Evolutionary conservation across 1,284 basidiomycete genomes (phyloP), one percentile per base, ranked within the genome.

Genomic region (Meira miltonrushii): DNA sequence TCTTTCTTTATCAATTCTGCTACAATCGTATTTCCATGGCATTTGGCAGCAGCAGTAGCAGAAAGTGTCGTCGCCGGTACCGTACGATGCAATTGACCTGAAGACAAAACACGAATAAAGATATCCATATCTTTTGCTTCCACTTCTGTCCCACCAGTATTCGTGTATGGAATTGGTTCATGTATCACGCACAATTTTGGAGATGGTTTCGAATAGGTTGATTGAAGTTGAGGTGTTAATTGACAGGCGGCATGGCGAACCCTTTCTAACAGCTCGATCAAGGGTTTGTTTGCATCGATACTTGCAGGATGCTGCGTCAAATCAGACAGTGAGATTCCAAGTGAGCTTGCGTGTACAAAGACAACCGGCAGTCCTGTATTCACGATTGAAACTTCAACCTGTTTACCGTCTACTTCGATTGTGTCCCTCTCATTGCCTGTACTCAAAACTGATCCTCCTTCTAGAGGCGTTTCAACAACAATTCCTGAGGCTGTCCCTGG

Each of bases 181-280:
- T 67, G 66, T 19, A 78, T 62, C 43, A 78, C 64, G 64, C 73
- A 74, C 54, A 78, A 69, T 53, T 78, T 78, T 13, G 75, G 75
- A 15, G 71, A 69, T 2, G 71, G 66, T 0, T 69, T 64, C 39
- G 63, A 64, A 21, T 72, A 60, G 8, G 54, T 64, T 3, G 55
- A 46, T 2, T 25, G 15, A 6, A 74, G 59, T 8, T 28, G 55
- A 0, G 68, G 63, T 0, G 66, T 64, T 2, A 69, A 58, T 5
- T 37, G 39, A 1, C 67, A 65, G 0, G 68, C 65, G 0, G 57
- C 63, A 3, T 54, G 57, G 2, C 75, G 65, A 3, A 78, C 51
- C 1, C 47, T 10, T 46, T 77, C 74, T 0, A 74, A 60, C 17
- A 60, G 54, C 23, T 40, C 47, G 63, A 65, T 68, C 1, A 75